Conservation (phyloP, 495 filamentous ascomycete species). For the Xeromyces bisporus region DNA sequence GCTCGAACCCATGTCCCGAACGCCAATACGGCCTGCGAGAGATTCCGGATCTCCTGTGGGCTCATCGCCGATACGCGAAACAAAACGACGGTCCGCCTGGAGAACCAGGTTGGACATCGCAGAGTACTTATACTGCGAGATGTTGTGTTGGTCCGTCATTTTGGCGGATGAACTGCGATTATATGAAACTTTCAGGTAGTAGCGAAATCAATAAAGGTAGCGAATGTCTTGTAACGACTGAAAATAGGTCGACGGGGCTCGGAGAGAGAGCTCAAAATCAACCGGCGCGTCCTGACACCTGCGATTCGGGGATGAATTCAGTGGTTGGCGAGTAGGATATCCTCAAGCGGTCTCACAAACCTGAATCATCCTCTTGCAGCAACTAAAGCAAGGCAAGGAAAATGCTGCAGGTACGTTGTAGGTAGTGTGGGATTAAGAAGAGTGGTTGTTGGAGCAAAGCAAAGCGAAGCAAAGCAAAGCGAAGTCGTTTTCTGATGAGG, state of each 20-base stretch:
- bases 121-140: constrained; percentile 98
- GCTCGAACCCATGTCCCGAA: constrained; percentile 83
- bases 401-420: no score
- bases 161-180: constrained; percentile 14
- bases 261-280: constrained; percentile 18
- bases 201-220: constrained; percentile 7
- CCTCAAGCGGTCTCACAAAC: constrained; percentile 21
- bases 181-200: constrained; percentile 4
- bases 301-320: constrained; percentile 7
- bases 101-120: constrained; percentile 99
- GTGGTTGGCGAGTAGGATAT: constrained; percentile 7
- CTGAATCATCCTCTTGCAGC: constrained; percentile 26
- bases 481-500: constrained; percentile 8
- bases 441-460: constrained; percentile 1
- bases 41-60: constrained; percentile 95
- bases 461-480: constrained; percentile 6
- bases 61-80: constrained; percentile 81
- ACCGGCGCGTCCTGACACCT: constrained; percentile 17
- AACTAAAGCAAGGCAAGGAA: no score
- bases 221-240: constrained; percentile 15
- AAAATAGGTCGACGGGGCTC: constrained; percentile 16
- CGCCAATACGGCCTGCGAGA: constrained; percentile 79
- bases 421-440: no score
- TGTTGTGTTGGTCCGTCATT: constrained; percentile 76
- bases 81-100: constrained; percentile 95